Evolutionary conservation across 2,329 filamentous ascomycete genomes (phyloP).

Genomic region (Apiospora aurea): DNA sequence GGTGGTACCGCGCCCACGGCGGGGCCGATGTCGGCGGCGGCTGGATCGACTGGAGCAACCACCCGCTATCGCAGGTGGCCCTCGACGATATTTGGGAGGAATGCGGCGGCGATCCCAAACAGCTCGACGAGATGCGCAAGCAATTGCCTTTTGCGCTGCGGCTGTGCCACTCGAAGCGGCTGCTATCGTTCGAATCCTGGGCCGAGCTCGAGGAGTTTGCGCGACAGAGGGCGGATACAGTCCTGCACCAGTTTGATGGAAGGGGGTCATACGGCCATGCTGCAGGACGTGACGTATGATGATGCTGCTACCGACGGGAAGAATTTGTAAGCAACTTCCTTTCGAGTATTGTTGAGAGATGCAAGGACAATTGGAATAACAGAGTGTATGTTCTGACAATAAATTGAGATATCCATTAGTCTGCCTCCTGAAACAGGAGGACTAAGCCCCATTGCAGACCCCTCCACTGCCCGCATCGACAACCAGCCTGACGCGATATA

Average conservation of each 20-base stretch:
- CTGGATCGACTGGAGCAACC: constrained; percentile 6
- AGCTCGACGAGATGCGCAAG: not conserved
- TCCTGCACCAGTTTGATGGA: not conserved
- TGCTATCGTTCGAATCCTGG: not conserved
- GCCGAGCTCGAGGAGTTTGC: constrained; percentile 2
- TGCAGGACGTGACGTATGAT: constrained; percentile 1
- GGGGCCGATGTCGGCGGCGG: not conserved
- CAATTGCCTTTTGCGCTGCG: not conserved
- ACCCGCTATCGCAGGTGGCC: constrained; percentile 14
- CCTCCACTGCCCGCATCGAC: too few relatives aligned
- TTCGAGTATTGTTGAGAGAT: not conserved
- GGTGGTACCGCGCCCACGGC: constrained; percentile 6
- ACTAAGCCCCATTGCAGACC: not conserved
- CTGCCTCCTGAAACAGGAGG: not conserved
- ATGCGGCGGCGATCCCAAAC: not conserved
- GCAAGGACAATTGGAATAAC: too few relatives aligned
- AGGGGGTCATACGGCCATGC: not conserved
- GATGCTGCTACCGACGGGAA: not conserved
- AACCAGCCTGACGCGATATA: too few relatives aligned
- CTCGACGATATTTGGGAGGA: constrained; percentile 10
- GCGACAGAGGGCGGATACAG: not conserved
- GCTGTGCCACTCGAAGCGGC: not conserved
- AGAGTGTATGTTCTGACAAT: not conserved
- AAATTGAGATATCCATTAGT: not conserved
- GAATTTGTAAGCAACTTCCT: not conserved